phyloP scores from a whole-genome alignment of 139 green algal species.

The Haematococcus sp. region DNA sequence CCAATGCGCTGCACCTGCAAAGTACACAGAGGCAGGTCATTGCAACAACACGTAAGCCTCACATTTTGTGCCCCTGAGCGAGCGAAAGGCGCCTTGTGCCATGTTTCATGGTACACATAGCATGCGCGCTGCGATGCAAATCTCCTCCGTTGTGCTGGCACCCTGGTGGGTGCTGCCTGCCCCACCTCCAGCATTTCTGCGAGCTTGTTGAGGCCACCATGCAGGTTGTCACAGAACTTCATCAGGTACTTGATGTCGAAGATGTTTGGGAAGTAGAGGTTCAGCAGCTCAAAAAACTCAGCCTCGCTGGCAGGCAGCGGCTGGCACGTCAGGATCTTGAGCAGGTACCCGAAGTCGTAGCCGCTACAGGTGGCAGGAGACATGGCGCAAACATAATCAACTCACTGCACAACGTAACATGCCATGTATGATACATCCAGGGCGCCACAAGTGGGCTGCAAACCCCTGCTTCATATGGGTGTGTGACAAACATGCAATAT shows the following conservation, averaged over 20 bases:
- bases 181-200: slow-evolving; percentile 90
- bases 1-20: slow-evolving; percentile 81
- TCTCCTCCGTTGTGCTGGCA: too few relatives aligned
- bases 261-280: slow-evolving; percentile 93
- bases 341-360: slow-evolving; percentile 99
- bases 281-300: slow-evolving; percentile 94
- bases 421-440: too few relatives aligned
- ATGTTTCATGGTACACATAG: background rate
- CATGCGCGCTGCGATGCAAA: background rate
- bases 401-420: too few relatives aligned
- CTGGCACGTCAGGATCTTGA: slow-evolving; percentile 94
- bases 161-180: too few relatives aligned
- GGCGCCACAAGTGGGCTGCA: too few relatives aligned
- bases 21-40: background rate
- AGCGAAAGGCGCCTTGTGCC: too few relatives aligned
- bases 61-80: too few relatives aligned
- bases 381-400: background rate
- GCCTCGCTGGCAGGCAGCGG: slow-evolving; percentile 79
- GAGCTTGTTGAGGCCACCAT: slow-evolving; percentile 96
- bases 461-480: too few relatives aligned
- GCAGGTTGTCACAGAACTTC: slow-evolving; percentile 93
- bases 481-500: too few relatives aligned
- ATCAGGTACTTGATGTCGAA: slow-evolving; percentile 99
- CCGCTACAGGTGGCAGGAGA: slow-evolving; percentile 37
- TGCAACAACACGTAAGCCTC: too few relatives aligned